phyloP scores from a whole-genome alignment of 2,329 filamentous ascomycete species.

The Bipolaris zeicola region DNA sequence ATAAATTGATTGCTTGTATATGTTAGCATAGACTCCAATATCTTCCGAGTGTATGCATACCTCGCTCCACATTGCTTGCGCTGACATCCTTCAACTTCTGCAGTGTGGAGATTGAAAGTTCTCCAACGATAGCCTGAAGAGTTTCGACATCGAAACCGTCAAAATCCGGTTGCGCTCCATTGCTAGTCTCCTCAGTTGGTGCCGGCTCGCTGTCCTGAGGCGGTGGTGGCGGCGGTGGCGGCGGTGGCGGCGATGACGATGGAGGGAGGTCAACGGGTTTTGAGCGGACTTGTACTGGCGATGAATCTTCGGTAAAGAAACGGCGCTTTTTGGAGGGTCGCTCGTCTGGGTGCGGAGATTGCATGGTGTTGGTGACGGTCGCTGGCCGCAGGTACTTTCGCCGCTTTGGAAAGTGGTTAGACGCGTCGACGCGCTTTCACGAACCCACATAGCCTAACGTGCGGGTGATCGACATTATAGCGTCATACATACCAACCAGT shows the following conservation, averaged over 20 bases:
- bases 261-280: slow-evolving; percentile 34
- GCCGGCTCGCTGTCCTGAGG: not conserved
- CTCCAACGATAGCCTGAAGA: slow-evolving; percentile 64
- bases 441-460: slow-evolving; percentile 25
- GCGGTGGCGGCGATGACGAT: slow-evolving; percentile 22
- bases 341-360: slow-evolving; percentile 54
- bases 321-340: slow-evolving; percentile 66
- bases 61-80: slow-evolving; percentile 60
- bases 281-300: slow-evolving; percentile 28
- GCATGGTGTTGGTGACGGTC: slow-evolving; percentile 35
- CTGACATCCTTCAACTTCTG: slow-evolving; percentile 57
- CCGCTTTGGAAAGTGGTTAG: slow-evolving; percentile 14
- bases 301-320: slow-evolving; percentile 63
- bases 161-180: slow-evolving; percentile 15
- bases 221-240: slow-evolving; percentile 37
- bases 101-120: slow-evolving; percentile 54
- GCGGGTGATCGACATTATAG: slow-evolving; percentile 32
- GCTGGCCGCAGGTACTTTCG: slow-evolving; percentile 4
- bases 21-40: slow-evolving; percentile 17
- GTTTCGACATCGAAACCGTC: slow-evolving; percentile 60
- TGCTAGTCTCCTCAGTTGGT: slow-evolving; percentile 11
- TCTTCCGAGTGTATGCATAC: slow-evolving; percentile 25
- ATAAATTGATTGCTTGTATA: slow-evolving; percentile 63
- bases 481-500: slow-evolving; percentile 32
- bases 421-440: slow-evolving; percentile 44